Conservation (phyloP, 202 grass and related monocot species). For the Schoenoplectus tabernaemontani region DNA sequence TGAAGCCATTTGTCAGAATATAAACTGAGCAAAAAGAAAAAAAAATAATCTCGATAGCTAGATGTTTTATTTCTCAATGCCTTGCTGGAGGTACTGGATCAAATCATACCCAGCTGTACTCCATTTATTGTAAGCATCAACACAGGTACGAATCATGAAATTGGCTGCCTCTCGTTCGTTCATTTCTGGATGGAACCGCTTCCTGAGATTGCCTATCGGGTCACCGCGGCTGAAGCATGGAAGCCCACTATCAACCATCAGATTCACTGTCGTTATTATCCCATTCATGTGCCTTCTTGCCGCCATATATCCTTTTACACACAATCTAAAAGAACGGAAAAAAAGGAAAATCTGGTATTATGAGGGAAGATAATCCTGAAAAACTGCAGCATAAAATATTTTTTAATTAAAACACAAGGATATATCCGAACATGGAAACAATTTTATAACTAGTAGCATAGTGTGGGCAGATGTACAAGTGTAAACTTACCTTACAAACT, state of each 20-base stretch:
- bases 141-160: slow-evolving; percentile 89
- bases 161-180: slow-evolving; percentile 89
- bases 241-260: slow-evolving; percentile 92
- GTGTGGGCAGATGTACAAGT: neutral
- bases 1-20: neutral
- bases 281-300: slow-evolving; percentile 92
- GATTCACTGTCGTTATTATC: slow-evolving; percentile 77
- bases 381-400: neutral
- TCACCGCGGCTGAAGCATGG: slow-evolving; percentile 98
- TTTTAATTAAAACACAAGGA: slow-evolving; percentile 16
- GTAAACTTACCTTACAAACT: slow-evolving; percentile 77
- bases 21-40: neutral
- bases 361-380: neutral
- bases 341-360: neutral
- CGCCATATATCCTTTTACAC: slow-evolving; percentile 96
- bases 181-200: slow-evolving; percentile 98
- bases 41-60: neutral
- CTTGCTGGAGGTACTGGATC: slow-evolving; percentile 98
- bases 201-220: slow-evolving; percentile 79
- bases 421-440: neutral
- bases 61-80: slow-evolving; percentile 82
- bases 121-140: slow-evolving; percentile 98
- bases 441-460: neutral
- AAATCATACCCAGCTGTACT: slow-evolving; percentile 94
- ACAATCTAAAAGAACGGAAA: slow-evolving; percentile 47